These are phyloP conservation scores for Monosporascus sp. DNA, from an alignment of 2,329 filamentous ascomycete genomes.

Conservation along the genomic window DNA sequence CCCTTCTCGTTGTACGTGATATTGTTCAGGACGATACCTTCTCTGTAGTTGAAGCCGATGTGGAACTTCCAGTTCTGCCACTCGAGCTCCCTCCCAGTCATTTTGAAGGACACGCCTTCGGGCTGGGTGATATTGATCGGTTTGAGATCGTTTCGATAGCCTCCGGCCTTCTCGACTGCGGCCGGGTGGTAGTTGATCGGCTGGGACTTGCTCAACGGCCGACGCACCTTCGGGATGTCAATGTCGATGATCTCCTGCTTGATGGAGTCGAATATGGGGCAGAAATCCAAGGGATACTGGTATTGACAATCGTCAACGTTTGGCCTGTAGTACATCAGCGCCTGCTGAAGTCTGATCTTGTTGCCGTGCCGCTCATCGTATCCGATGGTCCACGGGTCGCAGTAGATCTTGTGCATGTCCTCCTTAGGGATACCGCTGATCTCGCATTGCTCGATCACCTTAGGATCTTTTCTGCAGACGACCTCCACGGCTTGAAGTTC, in stretches of 20 bases:
- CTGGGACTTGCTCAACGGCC: constrained; percentile 65
- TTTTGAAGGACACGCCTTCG: constrained; percentile 79
- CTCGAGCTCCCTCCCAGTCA: constrained; percentile 67
- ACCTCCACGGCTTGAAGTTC: constrained; percentile 78
- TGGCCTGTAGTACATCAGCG: constrained; percentile 91
- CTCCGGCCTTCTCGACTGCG: constrained; percentile 66
- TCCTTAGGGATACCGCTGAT: constrained; percentile 73
- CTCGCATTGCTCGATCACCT: constrained; percentile 85
- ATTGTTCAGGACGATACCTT: constrained; percentile 86
- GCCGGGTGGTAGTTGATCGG: constrained; percentile 77
- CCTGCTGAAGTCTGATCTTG: constrained; percentile 76
- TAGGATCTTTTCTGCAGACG: constrained; percentile 69
- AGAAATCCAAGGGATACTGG: constrained; percentile 87
- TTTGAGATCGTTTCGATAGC: constrained; percentile 75
- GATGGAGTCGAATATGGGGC: constrained; percentile 81
- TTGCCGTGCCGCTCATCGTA: constrained; percentile 87
- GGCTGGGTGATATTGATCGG: constrained; percentile 84
- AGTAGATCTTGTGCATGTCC: constrained; percentile 95
- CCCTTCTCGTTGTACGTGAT: constrained; percentile 86
- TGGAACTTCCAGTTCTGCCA: constrained; percentile 97
- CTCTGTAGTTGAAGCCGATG: constrained; percentile 90
- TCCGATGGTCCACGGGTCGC: constrained; percentile 93
- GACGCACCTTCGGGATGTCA: constrained; percentile 71
- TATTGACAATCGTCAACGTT: constrained; percentile 84
- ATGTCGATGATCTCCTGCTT: constrained; percentile 76